Evolutionary conservation across 768 basidiomycete genomes (phyloP).

Genomic region (Russula emetica): DNA sequence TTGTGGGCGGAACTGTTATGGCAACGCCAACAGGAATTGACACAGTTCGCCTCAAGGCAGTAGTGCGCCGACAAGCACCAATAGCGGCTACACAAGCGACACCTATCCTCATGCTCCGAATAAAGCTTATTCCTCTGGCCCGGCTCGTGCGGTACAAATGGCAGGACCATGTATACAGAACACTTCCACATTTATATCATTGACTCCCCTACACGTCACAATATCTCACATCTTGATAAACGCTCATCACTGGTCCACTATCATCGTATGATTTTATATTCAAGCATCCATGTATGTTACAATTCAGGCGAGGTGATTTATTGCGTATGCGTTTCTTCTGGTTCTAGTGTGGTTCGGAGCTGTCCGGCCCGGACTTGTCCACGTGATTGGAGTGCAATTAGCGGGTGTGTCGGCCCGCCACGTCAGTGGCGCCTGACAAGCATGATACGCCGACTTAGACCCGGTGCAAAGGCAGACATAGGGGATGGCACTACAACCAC

Average conservation of each 20-base stretch:
- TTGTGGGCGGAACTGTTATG: slow-evolving; percentile 90
- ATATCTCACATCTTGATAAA: slow-evolving; percentile 19
- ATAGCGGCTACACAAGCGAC: slow-evolving; percentile 14
- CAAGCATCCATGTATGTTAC: slow-evolving; percentile 24
- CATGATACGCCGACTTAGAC: slow-evolving; percentile 33
- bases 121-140: neutral
- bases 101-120: slow-evolving; percentile 18
- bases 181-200: slow-evolving; percentile 17
- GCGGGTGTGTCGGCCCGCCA: neutral
- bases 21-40: slow-evolving; percentile 63
- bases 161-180: slow-evolving; percentile 21
- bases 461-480: slow-evolving; percentile 29
- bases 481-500: slow-evolving; percentile 26
- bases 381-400: neutral
- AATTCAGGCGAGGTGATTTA: slow-evolving; percentile 20
- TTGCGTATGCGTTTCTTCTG: neutral
- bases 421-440: neutral
- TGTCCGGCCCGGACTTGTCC: no score
- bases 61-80: neutral
- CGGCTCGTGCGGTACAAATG: slow-evolving; percentile 19
- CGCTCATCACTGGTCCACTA: slow-evolving; percentile 22
- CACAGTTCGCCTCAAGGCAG: slow-evolving; percentile 24
- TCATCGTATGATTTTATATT: slow-evolving; percentile 20
- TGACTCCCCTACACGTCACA: slow-evolving; percentile 12
- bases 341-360: no score